Evolutionary conservation across 331 rosid genomes (phyloP).

Genomic region (Cydonia oblonga): DNA sequence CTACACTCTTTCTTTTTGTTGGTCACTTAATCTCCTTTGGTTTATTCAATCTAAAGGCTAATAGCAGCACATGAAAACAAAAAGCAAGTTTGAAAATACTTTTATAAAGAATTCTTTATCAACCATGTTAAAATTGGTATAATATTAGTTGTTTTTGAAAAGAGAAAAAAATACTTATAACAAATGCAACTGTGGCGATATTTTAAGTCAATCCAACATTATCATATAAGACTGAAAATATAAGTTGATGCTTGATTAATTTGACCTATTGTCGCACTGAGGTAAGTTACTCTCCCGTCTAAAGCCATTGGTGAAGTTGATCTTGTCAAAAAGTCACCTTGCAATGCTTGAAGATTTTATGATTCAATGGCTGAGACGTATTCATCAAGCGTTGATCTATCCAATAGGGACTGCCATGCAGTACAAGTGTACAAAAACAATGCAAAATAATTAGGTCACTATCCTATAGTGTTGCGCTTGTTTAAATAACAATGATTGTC

Average conservation of each 20-base stretch:
- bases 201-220: no score
- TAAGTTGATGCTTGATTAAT: no score
- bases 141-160: no score
- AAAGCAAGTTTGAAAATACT: not conserved
- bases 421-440: not conserved
- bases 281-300: not conserved
- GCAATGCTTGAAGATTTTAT: not conserved
- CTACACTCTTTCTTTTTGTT: not conserved
- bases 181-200: no score
- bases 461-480: not conserved
- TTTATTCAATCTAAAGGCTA: no score
- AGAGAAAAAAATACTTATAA: no score
- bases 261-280: not conserved
- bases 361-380: not conserved
- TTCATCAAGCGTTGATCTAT: not conserved
- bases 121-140: no score
- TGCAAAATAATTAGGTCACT: not conserved
- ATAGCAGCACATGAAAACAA: not conserved
- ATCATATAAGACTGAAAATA: no score
- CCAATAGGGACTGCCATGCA: not conserved
- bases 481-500: constrained; percentile 4
- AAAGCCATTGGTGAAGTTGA: not conserved
- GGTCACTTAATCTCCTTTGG: no score
- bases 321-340: not conserved
- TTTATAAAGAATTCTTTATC: no score